These are phyloP conservation scores for Gossypium davidsonii DNA, from an alignment of 441 rosid genomes.

Conservation along the genomic window DNA sequence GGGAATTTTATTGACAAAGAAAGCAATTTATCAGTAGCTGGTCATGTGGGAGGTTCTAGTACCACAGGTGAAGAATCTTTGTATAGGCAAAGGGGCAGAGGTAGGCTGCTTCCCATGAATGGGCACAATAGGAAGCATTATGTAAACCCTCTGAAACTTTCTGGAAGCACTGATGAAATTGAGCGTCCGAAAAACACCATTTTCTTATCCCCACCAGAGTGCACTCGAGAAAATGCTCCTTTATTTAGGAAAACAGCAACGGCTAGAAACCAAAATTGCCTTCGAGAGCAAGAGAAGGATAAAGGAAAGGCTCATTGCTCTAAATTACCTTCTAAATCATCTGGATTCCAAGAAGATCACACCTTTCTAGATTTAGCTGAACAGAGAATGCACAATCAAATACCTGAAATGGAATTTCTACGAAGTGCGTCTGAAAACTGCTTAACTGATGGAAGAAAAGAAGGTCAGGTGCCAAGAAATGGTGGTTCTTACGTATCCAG, in stretches of 20 bases:
- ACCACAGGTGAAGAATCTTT: conserved; percentile 25
- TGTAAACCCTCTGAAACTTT: conserved; percentile 13
- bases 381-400: conserved; percentile 17
- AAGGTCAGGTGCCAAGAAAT: conserved; percentile 25
- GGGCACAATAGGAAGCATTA: conserved; percentile 21
- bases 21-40: conserved; percentile 28
- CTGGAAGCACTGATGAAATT: conserved; percentile 21
- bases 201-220: conserved; percentile 18
- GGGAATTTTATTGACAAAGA: conserved; percentile 28
- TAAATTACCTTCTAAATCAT: conserved; percentile 20
- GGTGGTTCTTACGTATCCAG: conserved; percentile 21
- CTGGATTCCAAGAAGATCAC: conserved; percentile 18
- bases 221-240: conserved; percentile 26
- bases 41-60: conserved; percentile 21
- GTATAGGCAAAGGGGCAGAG: conserved; percentile 22
- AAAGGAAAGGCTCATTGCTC: conserved; percentile 35
- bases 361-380: conserved; percentile 26
- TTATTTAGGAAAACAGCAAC: conserved; percentile 35
- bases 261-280: conserved; percentile 21
- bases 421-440: conserved; percentile 22
- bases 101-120: conserved; percentile 27
- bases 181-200: conserved; percentile 20
- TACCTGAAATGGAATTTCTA: conserved; percentile 27
- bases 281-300: conserved; percentile 24
- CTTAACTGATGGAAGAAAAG: conserved; percentile 24